phyloP scores from a whole-genome alignment of 179 eudicot genomes.

The Amaranthus tricolor region DNA sequence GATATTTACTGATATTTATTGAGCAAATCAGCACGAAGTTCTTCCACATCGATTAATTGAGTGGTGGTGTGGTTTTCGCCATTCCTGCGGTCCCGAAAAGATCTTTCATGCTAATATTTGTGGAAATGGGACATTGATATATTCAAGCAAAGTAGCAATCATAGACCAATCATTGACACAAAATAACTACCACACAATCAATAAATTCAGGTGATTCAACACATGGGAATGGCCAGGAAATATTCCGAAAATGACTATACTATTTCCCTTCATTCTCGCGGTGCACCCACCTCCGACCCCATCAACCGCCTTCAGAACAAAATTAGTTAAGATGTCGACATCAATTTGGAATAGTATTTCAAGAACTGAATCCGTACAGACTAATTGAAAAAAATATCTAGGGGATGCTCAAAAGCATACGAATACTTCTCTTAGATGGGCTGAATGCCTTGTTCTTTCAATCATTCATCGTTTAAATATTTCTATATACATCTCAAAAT shows the following conservation, averaged over 20 bases:
- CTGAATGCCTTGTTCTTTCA: slow-evolving; percentile 15
- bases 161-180: slow-evolving; percentile 4
- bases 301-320: neutral
- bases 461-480: slow-evolving; percentile 22
- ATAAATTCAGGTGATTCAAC: neutral
- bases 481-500: slow-evolving; percentile 22
- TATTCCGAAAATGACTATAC: neutral
- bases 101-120: neutral
- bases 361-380: neutral
- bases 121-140: neutral
- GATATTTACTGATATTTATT: slow-evolving; percentile 5
- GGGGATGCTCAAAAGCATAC: slow-evolving; percentile 16
- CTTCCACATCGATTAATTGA: neutral
- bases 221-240: neutral
- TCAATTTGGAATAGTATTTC: neutral
- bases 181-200: neutral
- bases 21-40: neutral
- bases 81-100: slow-evolving; percentile 2
- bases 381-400: slow-evolving; percentile 7
- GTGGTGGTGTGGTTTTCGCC: neutral
- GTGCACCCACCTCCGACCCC: neutral
- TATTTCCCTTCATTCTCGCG: neutral
- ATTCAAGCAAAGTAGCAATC: neutral
- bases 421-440: neutral
- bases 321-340: neutral